Percentiles rank a stretch among this genome's conserved stretches.
phyloP scores from a whole-genome alignment of 106 monocot genomes.

The Cymbidium sinense region DNA sequence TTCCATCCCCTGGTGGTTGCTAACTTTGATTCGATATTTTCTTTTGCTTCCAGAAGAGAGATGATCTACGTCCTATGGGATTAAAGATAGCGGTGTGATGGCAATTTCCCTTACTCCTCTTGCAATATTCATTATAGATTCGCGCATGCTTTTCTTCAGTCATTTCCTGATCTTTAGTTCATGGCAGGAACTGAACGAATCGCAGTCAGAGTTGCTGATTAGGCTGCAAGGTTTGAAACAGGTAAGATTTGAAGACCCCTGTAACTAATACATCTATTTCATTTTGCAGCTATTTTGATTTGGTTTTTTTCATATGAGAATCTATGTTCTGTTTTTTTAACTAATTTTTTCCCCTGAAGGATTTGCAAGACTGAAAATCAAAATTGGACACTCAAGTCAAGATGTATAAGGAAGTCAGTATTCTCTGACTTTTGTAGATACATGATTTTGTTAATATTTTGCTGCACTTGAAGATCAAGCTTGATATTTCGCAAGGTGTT shows the following conservation, averaged over 20 bases:
- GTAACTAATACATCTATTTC: no score
- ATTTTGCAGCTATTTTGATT: no score
- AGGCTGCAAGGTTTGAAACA: slow-evolving; percentile 50
- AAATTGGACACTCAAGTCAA: slow-evolving; percentile 60
- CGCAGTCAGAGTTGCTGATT: slow-evolving; percentile 41
- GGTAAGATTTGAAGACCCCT: slow-evolving; percentile 9
- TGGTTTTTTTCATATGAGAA: neutral
- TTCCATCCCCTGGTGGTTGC: neutral
- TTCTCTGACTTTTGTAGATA: neutral
- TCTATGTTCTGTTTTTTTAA: neutral
- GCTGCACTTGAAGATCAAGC: neutral
- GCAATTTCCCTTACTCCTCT: neutral
- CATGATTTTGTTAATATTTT: neutral
- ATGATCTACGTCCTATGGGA: slow-evolving; percentile 7
- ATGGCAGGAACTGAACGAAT: slow-evolving; percentile 45
- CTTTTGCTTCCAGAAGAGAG: neutral
- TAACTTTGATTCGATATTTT: neutral
- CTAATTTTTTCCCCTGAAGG: slow-evolving; percentile 22
- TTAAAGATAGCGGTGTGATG: neutral
- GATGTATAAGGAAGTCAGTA: slow-evolving; percentile 54
- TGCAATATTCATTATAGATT: neutral
- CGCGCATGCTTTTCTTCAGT: neutral
- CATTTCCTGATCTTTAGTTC: neutral
- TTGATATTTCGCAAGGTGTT: neutral
- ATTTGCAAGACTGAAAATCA: slow-evolving; percentile 53